These are phyloP conservation scores for Xylaria sp. DNA, from an alignment of 2,329 filamentous ascomycete species.

Conservation along the genomic window DNA sequence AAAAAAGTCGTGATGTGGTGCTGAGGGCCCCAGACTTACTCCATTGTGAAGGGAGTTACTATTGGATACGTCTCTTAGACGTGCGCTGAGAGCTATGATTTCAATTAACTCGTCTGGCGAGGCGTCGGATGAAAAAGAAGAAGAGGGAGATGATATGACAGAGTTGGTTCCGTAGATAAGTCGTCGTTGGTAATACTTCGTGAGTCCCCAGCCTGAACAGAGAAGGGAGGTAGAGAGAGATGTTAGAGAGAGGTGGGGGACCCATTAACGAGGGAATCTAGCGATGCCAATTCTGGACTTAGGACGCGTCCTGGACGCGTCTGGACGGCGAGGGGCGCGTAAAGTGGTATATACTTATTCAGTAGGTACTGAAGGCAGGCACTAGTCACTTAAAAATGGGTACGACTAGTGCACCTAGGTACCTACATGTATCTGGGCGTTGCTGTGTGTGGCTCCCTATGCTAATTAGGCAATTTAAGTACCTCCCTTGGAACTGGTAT, in stretches of 20 bases:
- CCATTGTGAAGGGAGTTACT: constrained; percentile 18
- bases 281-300: background rate
- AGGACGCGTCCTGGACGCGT: constrained; percentile 44
- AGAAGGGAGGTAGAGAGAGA: background rate
- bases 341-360: constrained; percentile 55
- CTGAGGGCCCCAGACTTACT: background rate
- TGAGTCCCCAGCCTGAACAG: background rate
- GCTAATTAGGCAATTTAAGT: too few relatives aligned
- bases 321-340: constrained; percentile 52
- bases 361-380: too few relatives aligned
- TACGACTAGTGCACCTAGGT: too few relatives aligned
- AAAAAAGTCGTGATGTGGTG: background rate
- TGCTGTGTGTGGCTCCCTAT: too few relatives aligned
- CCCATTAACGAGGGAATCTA: background rate
- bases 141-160: background rate
- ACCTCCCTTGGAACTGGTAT: too few relatives aligned
- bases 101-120: background rate
- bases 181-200: background rate
- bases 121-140: background rate
- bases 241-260: constrained; percentile 13
- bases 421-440: too few relatives aligned
- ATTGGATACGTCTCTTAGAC: background rate
- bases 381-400: too few relatives aligned
- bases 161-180: background rate
- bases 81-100: background rate